phyloP scores from a whole-genome alignment of 192 early-diverging fungal genomes.

The Linnemannia elongata region DNA sequence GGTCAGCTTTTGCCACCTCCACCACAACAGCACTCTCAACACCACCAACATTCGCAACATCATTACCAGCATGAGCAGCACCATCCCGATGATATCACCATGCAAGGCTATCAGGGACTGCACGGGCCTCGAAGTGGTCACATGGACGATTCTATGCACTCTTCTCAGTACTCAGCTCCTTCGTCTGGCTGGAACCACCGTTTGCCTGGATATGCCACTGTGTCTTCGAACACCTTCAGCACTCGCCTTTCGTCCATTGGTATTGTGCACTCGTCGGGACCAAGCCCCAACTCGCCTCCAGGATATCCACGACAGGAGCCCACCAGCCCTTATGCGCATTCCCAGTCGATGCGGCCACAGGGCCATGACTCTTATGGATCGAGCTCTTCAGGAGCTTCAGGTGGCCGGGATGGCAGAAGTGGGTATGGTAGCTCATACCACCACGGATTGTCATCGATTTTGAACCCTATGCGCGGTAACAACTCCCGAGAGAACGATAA shows the following conservation, averaged over 20 bases:
- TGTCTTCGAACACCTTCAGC: slow-evolving; percentile 31
- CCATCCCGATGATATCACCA: slow-evolving; percentile 33
- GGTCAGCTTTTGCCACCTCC: neutral
- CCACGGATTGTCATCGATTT: slow-evolving; percentile 16
- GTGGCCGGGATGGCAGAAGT: neutral
- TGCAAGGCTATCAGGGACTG: slow-evolving; percentile 47
- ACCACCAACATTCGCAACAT: slow-evolving; percentile 9
- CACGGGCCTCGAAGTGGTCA: slow-evolving; percentile 4
- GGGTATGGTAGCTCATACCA: slow-evolving; percentile 25
- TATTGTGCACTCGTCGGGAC: slow-evolving; percentile 28
- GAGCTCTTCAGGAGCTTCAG: neutral
- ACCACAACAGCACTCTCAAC: slow-evolving; percentile 12
- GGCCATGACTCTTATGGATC: slow-evolving; percentile 1
- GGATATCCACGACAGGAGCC: slow-evolving; percentile 24
- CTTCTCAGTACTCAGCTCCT: slow-evolving; percentile 10
- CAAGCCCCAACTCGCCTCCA: slow-evolving; percentile 16
- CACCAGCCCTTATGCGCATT: slow-evolving; percentile 31
- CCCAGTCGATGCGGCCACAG: slow-evolving; percentile 8
- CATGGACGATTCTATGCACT: slow-evolving; percentile 28
- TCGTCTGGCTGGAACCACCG: slow-evolving; percentile 53
- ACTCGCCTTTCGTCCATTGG: slow-evolving; percentile 47
- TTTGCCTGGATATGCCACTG: slow-evolving; percentile 45
- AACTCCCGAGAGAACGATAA: neutral
- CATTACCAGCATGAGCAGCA: slow-evolving; percentile 8
- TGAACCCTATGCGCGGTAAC: slow-evolving; percentile 17